A percentile compares a stretch with the other conserved stretches of the same genome.
These are phyloP conservation scores for Amniculicola lignicola DNA, from an alignment of 495 filamentous ascomycete species.

Conservation along the genomic window DNA sequence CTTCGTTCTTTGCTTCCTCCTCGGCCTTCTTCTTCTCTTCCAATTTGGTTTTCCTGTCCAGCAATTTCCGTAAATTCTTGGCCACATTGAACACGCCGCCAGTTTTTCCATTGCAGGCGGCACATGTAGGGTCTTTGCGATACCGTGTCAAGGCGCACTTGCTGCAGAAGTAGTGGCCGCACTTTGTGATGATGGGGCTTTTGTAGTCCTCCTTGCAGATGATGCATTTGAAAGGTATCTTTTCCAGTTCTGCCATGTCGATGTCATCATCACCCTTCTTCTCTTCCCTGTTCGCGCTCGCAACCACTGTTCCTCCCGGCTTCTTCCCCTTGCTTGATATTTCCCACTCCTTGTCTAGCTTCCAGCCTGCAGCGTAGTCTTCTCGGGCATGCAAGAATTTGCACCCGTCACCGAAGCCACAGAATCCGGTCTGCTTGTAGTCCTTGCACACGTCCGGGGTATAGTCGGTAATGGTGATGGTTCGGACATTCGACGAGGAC, in stretches of 20 bases:
- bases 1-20: slow-evolving; percentile 59
- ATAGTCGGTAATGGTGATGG: slow-evolving; percentile 85
- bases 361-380: slow-evolving; percentile 92
- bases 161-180: slow-evolving; percentile 95
- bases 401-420: slow-evolving; percentile 77
- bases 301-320: slow-evolving; percentile 58
- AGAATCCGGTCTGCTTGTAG: slow-evolving; percentile 85
- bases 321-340: slow-evolving; percentile 72
- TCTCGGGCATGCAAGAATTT: slow-evolving; percentile 85
- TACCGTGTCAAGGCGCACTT: slow-evolving; percentile 81
- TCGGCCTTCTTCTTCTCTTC: slow-evolving; percentile 64
- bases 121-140: slow-evolving; percentile 75
- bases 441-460: slow-evolving; percentile 96
- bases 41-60: slow-evolving; percentile 78
- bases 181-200: slow-evolving; percentile 80
- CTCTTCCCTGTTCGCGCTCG: slow-evolving; percentile 53
- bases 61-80: slow-evolving; percentile 72
- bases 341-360: slow-evolving; percentile 93
- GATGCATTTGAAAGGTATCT: slow-evolving; percentile 93
- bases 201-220: slow-evolving; percentile 83
- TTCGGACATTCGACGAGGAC: slow-evolving; percentile 84
- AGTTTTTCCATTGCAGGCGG: slow-evolving; percentile 78
- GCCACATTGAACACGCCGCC: slow-evolving; percentile 87
- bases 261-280: slow-evolving; percentile 59
- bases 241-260: slow-evolving; percentile 74